Conservation (phyloP, 495 filamentous ascomycete genomes). For the Apiosordaria backusii region DNA sequence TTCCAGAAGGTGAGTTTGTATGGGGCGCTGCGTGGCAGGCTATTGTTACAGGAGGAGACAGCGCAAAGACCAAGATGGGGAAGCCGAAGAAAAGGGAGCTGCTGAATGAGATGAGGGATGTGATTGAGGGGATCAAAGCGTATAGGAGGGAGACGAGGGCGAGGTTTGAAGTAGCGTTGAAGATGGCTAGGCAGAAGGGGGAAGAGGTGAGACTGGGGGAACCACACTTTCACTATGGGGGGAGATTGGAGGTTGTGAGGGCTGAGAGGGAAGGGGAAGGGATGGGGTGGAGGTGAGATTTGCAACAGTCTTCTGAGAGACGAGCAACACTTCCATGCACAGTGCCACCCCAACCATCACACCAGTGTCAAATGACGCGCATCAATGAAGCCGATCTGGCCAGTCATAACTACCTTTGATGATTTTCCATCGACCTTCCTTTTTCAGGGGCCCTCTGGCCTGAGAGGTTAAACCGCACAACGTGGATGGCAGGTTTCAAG, state of each 20-base stretch:
- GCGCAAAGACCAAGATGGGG: not conserved
- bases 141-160: constrained; percentile 33
- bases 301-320: too few species aligned
- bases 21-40: constrained; percentile 43
- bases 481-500: too few species aligned
- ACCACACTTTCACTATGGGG: constrained; percentile 31
- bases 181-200: not conserved
- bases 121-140: constrained; percentile 36
- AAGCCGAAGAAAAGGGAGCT: constrained; percentile 22
- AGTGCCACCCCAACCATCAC: too few species aligned
- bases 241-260: constrained; percentile 26
- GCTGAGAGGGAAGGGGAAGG: not conserved
- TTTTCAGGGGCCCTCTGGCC: too few species aligned
- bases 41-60: constrained; percentile 22
- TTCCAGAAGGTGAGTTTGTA: constrained; percentile 34
- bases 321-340: too few species aligned
- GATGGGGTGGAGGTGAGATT: too few species aligned
- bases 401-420: too few species aligned
- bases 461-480: too few species aligned
- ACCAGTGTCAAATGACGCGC: too few species aligned
- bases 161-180: constrained; percentile 17
- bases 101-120: constrained; percentile 33
- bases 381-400: too few species aligned
- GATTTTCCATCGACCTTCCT: too few species aligned
- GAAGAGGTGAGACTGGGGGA: constrained; percentile 15